Evolutionary conservation across 1,284 basidiomycete species (phyloP), one percentile per base, ranked within the genome.

Genomic region (Inonotus hispidus): DNA sequence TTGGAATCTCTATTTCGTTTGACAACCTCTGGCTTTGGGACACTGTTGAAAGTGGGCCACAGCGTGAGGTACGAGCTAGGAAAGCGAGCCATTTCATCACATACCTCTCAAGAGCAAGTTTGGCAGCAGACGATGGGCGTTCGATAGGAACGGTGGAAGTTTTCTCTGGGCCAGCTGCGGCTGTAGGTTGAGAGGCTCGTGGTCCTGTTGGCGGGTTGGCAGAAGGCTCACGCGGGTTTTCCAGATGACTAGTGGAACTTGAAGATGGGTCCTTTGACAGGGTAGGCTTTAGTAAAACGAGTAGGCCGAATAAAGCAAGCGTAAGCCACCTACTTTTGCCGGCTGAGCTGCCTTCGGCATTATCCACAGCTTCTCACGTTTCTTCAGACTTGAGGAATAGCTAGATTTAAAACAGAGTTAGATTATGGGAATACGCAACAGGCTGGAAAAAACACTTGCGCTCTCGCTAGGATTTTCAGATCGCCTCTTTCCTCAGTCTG

Each of bases 401-500:
- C 87, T 88, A 21, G 16, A 43, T 6, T n/a, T 13, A 16, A 43
- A 1, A 14, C 19, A 43, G 6, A 21, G n/a, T 59, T 49, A 50
- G 19, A 39, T 39, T n/a, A 37, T 16, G 56, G 38, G 7, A 21
- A n/a, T n/a, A 10, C 13, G 16, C 16, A 21, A 32, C 37, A 52
- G 52, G 10, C 13, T 6, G 32, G 55, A n/a, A 16, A 63, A 38
- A 23, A 7, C 41, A 38, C 84, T 70, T 72, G 93, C 85, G 91
- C 87, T 72, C 83, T 79, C 6, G 85, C 89, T 41, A 94, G 76
- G 62, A 93, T 88, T 70, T 92, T 92, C 49, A 95, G 73, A 69
- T 93, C 89, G n/a, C 84, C 85, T 16, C 90, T 82, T 63, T 86
- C 83, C 72, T 95, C 93, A 19, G 77, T 83, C 65, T 86, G 84